Evolutionary conservation across 305 asterid genomes (phyloP), one percentile per base, ranked within the genome.

Genomic region (Fraxinus platypoda): DNA sequence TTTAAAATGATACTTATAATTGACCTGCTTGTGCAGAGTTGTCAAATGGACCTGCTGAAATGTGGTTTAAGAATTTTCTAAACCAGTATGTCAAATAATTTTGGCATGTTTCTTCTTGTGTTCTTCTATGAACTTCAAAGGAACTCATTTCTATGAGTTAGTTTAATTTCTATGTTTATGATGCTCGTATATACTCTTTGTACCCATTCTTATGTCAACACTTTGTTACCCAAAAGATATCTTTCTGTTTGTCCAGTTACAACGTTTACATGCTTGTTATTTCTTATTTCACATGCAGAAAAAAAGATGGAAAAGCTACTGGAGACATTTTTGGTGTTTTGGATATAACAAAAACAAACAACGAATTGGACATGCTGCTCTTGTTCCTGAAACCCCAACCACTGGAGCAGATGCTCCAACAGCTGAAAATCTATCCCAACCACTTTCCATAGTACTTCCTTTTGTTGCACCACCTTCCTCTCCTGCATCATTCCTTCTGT

Each of bases 401-500:
- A n/a, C 91, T 41, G 88, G 88, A 46, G 66, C 87, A 11, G 91
- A 89, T 59, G 79, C 88, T 80, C 70, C 89, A 75, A 75, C 86
- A 41, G 46, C 89, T 41, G 90, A 84, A 78, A 87, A 73, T 81
- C 86, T 90, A 64, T 78, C 90, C 81, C 94, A 88, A 82, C 81
- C 94, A 38, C 80, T 90, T 74, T 89, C 98, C 30, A 21, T 88
- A 72, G 84, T 76, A 31, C 86, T 95, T 74, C 99, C 99, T 76
- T 94, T 95, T 79, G 76, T 83, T 13, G 99, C 94, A 0, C 99
- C 99, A 75, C 99, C 99, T 74, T 95, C 99, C 31, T 95, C 99
- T 35, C 99, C 99, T 0, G 98, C 92, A 59, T 95, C 98, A 71
- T 93, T 90, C 90, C 86, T 90, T 81, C 97, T 90, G 35, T 95